Conservation (phyloP, 2,329 filamentous ascomycete species). For the Fusarium haematococcum region DNA sequence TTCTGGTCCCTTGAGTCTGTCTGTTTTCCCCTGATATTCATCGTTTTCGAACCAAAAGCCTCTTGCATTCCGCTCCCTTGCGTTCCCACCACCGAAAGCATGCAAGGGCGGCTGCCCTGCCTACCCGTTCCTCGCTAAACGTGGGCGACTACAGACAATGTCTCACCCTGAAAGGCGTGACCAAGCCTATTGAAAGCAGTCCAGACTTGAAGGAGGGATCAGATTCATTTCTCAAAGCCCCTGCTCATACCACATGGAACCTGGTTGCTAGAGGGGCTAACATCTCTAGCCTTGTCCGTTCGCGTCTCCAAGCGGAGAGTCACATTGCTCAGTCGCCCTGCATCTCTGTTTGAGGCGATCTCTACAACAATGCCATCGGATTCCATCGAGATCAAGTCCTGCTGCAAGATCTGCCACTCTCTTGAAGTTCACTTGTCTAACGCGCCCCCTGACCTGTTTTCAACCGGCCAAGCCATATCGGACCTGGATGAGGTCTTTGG, state of each 20-base stretch:
- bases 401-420: not conserved
- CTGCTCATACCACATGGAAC: slow-evolving; percentile 8
- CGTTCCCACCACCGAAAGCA: slow-evolving; percentile 19
- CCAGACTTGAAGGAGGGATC: not conserved
- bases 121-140: not conserved
- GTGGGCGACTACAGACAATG: slow-evolving; percentile 1
- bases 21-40: not conserved
- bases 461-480: not conserved
- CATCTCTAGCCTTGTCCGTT: not conserved
- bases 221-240: slow-evolving; percentile 7
- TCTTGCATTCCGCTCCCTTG: slow-evolving; percentile 18
- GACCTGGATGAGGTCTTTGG: not conserved
- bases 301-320: not conserved
- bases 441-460: not conserved
- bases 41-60: not conserved
- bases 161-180: slow-evolving; percentile 21
- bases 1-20: not conserved
- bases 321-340: not conserved
- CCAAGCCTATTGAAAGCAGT: not conserved
- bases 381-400: not conserved
- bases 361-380: slow-evolving; percentile 2
- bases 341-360: slow-evolving; percentile 9
- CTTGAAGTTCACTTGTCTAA: not conserved
- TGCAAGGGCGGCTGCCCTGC: slow-evolving; percentile 25
- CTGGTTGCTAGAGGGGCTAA: not conserved